Percentiles rank a stretch among this genome's conserved stretches.
Evolutionary conservation across 2,329 filamentous ascomycete genomes (phyloP).

Genomic region (Monosporascus sp.): DNA sequence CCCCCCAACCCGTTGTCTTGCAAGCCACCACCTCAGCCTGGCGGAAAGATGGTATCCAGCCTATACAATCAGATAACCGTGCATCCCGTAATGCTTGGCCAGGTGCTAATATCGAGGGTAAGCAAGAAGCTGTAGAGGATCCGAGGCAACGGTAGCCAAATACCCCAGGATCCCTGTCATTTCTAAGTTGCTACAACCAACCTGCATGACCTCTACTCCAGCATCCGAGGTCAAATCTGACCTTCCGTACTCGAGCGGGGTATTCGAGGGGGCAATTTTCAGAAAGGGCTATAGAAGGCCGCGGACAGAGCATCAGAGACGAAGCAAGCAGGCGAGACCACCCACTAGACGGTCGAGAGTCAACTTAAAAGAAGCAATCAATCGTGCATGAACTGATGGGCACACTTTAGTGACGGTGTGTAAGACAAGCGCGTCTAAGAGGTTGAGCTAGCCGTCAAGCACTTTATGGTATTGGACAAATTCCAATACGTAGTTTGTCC

Average conservation of each 20-base stretch:
- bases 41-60: background rate
- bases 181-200: constrained; percentile 10
- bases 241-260: constrained; percentile 1
- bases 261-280: constrained; percentile 3
- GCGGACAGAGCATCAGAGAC: constrained; percentile 11
- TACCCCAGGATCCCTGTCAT: background rate
- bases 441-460: constrained; percentile 8
- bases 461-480: background rate
- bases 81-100: background rate
- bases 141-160: background rate
- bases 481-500: background rate
- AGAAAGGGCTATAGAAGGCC: constrained; percentile 14
- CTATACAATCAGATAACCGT: background rate
- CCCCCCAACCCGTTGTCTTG: background rate
- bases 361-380: constrained; percentile 12
- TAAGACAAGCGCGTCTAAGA: constrained; percentile 18
- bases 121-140: background rate
- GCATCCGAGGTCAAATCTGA: constrained; percentile 9
- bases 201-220: constrained; percentile 13
- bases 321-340: constrained; percentile 18
- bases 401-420: constrained; percentile 8
- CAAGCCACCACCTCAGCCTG: background rate
- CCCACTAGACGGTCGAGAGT: constrained; percentile 13
- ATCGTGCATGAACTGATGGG: constrained; percentile 11
- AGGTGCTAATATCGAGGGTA: background rate